Evolutionary conservation across 805 yeast species (phyloP), one percentile per base, ranked within the genome.

Genomic region (Lachancea mirantina): DNA sequence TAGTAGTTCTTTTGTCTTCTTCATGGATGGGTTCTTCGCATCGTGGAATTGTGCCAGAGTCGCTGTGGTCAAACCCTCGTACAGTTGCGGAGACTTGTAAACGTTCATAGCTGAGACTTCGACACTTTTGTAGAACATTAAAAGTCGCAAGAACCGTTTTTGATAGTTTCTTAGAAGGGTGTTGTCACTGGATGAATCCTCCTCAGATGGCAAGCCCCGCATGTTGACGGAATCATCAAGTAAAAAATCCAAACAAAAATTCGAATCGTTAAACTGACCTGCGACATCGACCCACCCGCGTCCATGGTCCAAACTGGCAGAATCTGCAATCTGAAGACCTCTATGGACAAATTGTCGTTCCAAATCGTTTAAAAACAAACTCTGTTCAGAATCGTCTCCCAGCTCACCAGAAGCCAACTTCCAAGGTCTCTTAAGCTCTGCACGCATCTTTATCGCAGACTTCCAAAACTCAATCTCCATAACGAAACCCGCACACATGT

Each of bases 181-280:
- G 22, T 19, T 10, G 9, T 19, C 22, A 19, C 8, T 10, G 22
- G 8, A 8, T 8, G 10, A 19, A 8, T 19, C 22, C 9, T 19
- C 10, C 10, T 19, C 22, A 8, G 10, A 19, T 8, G 84, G 83
- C 14, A 88, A 78, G 50, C 76, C 80, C 19, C 84, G 76, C 19
- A 88, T 60, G 5, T 88, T 58, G 1, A 78, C 68, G 26, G 87
- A 59, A 0, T 94, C 78, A 35, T 72, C 72, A 4, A 72, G 68
- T n/a, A n/a, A n/a, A n/a, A n/a, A 14, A n/a, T 23, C 26, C 26
- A 23, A n/a, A 25, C 15, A 17, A 11, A 14, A 25, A 14, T 25
- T 19, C 7, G 8, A 13, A 25, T 11, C 6, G 7, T 11, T 14
- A 11, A 6, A 8, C 28, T 25, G n/a, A 17, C 6, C 28, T 4